A percentile compares a stretch with the other conserved stretches of the same genome.
Evolutionary conservation across 345 rosid genomes (phyloP).

Genomic region (Diplotaxis tenuifolia): DNA sequence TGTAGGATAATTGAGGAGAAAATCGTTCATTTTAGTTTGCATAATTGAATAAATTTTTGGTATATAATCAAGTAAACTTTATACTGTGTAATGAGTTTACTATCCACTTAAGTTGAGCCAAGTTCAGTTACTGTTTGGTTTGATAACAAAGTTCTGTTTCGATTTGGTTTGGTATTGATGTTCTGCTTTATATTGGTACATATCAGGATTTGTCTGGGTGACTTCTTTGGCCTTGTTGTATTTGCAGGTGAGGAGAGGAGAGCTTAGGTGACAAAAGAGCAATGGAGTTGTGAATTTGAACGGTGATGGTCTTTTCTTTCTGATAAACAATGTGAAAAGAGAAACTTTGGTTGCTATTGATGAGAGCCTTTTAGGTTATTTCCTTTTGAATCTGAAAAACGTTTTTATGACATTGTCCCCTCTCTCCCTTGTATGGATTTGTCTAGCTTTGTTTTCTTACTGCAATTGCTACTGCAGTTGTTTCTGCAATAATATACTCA

Average conservation of each 20-base stretch:
- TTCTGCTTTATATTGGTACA: neutral
- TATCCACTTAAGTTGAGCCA: neutral
- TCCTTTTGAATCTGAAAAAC: neutral
- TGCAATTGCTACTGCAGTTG: neutral
- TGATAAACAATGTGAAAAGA: neutral
- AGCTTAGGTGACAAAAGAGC: neutral
- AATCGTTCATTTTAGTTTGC: neutral
- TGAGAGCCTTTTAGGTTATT: neutral
- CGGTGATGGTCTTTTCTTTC: neutral
- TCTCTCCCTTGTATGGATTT: neutral
- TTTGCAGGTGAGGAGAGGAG: slow-evolving; percentile 7
- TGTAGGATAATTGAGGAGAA: neutral
- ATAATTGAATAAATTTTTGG: neutral
- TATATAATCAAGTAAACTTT: neutral
- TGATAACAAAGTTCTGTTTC: too few species aligned
- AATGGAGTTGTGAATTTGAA: slow-evolving; percentile 10
- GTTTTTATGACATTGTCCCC: neutral
- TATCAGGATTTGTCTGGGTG: neutral
- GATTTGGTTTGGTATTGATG: neutral
- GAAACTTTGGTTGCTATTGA: too few species aligned
- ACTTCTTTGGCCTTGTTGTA: neutral
- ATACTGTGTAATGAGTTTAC: neutral
- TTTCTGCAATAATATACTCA: neutral
- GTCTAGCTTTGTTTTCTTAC: neutral
- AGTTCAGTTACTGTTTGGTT: neutral